Conservation (phyloP, 768 basidiomycete genomes). For the Lyophyllum atratum region DNA sequence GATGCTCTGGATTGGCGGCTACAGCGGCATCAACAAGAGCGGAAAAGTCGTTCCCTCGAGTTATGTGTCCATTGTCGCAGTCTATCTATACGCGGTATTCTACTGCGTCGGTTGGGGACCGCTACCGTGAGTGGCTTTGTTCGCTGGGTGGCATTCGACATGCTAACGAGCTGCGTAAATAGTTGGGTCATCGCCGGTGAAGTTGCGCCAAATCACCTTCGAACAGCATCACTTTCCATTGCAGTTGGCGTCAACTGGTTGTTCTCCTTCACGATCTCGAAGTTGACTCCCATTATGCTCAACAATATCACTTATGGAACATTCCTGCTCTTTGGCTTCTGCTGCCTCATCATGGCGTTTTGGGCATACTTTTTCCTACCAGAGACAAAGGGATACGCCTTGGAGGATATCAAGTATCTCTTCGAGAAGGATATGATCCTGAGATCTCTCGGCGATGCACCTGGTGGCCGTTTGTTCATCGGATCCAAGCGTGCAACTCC, state of each 20-base stretch:
- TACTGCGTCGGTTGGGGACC: conserved; percentile 46
- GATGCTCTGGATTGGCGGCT: conserved; percentile 52
- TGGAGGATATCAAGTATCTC: conserved; percentile 48
- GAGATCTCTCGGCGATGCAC: conserved; percentile 41
- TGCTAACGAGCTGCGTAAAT: conserved; percentile 2
- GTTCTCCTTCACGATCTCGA: conserved; percentile 47
- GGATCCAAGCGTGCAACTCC: conserved; percentile 24
- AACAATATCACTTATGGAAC: conserved; percentile 37
- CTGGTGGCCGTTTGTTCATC: conserved; percentile 37
- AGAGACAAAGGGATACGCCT: conserved; percentile 45
- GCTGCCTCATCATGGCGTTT: conserved; percentile 39
- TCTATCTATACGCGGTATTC: conserved; percentile 50
- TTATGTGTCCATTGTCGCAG: conserved; percentile 45
- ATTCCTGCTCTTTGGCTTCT: conserved; percentile 43
- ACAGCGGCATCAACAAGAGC: conserved; percentile 35
- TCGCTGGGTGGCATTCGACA: neutral
- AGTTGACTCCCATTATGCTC: conserved; percentile 40
- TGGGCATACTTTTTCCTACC: conserved; percentile 49
- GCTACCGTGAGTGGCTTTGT: conserved; percentile 28
- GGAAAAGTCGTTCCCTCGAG: conserved; percentile 34
- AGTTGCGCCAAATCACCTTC: conserved; percentile 45
- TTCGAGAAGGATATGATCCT: conserved; percentile 41
- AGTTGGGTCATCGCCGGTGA: conserved; percentile 45
- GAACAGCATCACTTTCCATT: conserved; percentile 36
- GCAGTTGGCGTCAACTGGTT: conserved; percentile 47